These are phyloP conservation scores for Collybiopsis luxurians DNA, from an alignment of 768 basidiomycete species.

Conservation along the genomic window DNA sequence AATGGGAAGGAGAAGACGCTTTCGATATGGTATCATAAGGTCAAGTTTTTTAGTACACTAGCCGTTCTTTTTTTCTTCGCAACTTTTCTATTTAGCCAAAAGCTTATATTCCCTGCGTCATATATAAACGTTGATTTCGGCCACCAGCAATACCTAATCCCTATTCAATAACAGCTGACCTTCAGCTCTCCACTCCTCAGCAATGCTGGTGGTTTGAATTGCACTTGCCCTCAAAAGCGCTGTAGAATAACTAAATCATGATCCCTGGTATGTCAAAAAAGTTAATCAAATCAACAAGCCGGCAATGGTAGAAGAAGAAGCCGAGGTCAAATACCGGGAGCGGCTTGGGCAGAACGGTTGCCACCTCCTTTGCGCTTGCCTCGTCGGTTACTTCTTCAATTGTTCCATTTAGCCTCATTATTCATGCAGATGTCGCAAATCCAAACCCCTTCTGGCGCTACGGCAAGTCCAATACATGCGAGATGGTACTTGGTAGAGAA, in stretches of 20 bases:
- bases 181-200: too few species aligned
- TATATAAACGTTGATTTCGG: too few species aligned
- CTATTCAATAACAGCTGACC: too few species aligned
- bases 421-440: constrained; percentile 66
- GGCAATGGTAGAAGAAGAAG: not conserved
- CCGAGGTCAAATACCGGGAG: not conserved
- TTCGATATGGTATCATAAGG: constrained; percentile 79
- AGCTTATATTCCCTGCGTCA: too few species aligned
- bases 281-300: too few species aligned
- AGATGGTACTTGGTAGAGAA: constrained; percentile 82
- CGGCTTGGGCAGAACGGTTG: not conserved
- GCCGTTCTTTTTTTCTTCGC: not conserved
- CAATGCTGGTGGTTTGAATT: too few species aligned
- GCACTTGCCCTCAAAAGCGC: too few species aligned
- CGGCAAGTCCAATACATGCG: constrained; percentile 64
- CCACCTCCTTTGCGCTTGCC: constrained; percentile 38
- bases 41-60: constrained; percentile 90
- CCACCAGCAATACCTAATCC: too few species aligned
- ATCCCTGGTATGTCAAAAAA: too few species aligned
- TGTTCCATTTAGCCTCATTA: constrained; percentile 53
- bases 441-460: constrained; percentile 71
- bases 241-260: too few species aligned
- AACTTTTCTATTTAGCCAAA: not conserved
- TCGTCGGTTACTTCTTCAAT: constrained; percentile 48
- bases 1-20: constrained; percentile 69